phyloP scores from a whole-genome alignment of 306 rosid genomes.

The Coriaria nepalensis region DNA sequence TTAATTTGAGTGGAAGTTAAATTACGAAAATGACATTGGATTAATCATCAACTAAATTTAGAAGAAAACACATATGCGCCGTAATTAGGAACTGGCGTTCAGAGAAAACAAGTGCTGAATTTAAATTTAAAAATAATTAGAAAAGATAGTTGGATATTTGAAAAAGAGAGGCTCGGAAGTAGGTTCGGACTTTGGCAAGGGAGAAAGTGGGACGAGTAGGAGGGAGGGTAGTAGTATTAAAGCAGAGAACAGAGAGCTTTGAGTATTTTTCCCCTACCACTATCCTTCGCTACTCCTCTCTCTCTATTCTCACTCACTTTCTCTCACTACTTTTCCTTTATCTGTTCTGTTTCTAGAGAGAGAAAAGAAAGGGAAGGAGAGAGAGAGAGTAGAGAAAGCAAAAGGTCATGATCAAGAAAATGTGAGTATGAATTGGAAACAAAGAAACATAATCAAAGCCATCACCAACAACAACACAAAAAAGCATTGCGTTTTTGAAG shows the following conservation, averaged over 20 bases:
- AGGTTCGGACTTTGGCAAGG: neutral
- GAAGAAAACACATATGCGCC: no score
- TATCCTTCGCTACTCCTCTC: no score
- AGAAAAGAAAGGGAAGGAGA: neutral
- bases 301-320: no score
- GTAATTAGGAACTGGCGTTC: no score
- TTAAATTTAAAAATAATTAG: no score
- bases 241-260: no score
- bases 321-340: conserved; percentile 2
- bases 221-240: no score
- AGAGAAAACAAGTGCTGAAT: no score
- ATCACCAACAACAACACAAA: conserved; percentile 2
- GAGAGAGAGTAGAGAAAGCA: neutral
- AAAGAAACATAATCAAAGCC: conserved; percentile 8
- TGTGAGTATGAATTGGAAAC: conserved; percentile 4
- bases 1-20: no score
- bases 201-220: neutral
- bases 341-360: conserved; percentile 9
- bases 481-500: neutral
- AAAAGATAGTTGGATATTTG: neutral
- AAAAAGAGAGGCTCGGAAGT: neutral
- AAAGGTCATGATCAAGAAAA: neutral
- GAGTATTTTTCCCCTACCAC: no score
- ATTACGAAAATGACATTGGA: no score
- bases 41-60: no score